Conservation (phyloP, 176 grass and related monocot genomes). For the Avena insularis region DNA sequence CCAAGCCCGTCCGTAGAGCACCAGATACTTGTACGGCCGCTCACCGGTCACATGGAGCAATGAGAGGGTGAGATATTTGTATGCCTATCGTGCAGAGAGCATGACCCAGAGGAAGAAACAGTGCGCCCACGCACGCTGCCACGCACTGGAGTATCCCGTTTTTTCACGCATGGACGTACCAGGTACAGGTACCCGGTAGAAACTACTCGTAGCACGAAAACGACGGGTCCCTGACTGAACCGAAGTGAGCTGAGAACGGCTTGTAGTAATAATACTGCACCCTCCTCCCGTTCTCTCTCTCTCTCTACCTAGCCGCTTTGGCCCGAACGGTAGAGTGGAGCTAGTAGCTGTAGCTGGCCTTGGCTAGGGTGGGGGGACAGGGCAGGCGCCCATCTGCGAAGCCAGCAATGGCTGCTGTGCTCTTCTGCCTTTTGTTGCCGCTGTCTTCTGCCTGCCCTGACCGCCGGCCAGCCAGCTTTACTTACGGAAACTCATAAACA, state of each 20-base stretch:
- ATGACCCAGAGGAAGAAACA: too few species aligned
- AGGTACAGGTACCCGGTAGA: neutral
- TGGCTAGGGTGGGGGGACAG: conserved; percentile 21
- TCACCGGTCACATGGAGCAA: neutral
- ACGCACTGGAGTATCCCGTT: neutral
- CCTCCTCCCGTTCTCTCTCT: conserved; percentile 6
- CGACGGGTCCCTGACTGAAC: neutral
- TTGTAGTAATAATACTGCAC: neutral
- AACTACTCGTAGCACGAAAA: conserved; percentile 14
- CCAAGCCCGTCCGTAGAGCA: neutral
- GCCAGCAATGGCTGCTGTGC: conserved; percentile 58
- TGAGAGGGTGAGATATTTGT: too few species aligned
- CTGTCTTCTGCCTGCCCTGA: conserved; percentile 55
- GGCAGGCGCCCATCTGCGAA: conserved; percentile 46
- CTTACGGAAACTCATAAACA: conserved; percentile 90
- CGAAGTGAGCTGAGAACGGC: neutral
- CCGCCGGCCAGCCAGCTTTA: conserved; percentile 30
- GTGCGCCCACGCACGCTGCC: too few species aligned
- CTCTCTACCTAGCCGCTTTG: conserved; percentile 20
- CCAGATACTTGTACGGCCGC: neutral
- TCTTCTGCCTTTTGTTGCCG: conserved; percentile 80
- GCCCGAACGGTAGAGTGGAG: neutral
- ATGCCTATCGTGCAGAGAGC: neutral
- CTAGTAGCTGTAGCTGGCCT: too few species aligned
- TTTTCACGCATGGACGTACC: neutral